These are phyloP conservation scores for Xylaria multiplex DNA, from an alignment of 2,329 filamentous ascomycete genomes.

Conservation along the genomic window DNA sequence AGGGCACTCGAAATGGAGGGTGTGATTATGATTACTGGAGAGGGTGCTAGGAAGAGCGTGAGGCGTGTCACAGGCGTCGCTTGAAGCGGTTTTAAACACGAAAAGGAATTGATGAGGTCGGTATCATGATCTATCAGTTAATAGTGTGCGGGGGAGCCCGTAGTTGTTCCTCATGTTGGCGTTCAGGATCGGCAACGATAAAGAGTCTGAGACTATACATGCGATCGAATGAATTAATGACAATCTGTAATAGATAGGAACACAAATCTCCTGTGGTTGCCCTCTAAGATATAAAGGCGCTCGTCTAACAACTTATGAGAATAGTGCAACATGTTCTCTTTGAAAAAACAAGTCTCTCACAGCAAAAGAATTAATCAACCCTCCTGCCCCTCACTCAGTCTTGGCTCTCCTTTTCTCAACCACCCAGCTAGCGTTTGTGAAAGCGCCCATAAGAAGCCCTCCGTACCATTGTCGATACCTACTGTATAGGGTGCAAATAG, in stretches of 20 bases:
- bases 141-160: not conserved
- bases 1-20: conserved; percentile 86
- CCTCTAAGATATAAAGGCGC: not conserved
- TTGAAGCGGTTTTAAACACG: conserved; percentile 37
- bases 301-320: not conserved
- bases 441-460: conserved; percentile 10
- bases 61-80: conserved; percentile 73
- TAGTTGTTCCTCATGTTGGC: conserved; percentile 5
- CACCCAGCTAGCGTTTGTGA: conserved; percentile 9
- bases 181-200: conserved; percentile 10
- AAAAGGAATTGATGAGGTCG: not conserved
- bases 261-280: not conserved
- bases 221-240: conserved; percentile 33
- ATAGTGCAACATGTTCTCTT: not conserved
- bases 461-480: conserved; percentile 25
- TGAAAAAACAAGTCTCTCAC: not conserved
- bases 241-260: conserved; percentile 8
- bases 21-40: conserved; percentile 79
- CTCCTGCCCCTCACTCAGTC: conserved; percentile 19
- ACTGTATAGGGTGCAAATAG: conserved; percentile 17
- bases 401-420: conserved; percentile 17
- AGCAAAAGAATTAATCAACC: conserved; percentile 8
- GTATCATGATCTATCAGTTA: conserved; percentile 1
- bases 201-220: conserved; percentile 1
- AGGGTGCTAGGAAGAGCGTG: conserved; percentile 84